These are phyloP conservation scores for Apophysomyces sp. DNA, from an alignment of 371 early-diverging fungal genomes.

Conservation along the genomic window DNA sequence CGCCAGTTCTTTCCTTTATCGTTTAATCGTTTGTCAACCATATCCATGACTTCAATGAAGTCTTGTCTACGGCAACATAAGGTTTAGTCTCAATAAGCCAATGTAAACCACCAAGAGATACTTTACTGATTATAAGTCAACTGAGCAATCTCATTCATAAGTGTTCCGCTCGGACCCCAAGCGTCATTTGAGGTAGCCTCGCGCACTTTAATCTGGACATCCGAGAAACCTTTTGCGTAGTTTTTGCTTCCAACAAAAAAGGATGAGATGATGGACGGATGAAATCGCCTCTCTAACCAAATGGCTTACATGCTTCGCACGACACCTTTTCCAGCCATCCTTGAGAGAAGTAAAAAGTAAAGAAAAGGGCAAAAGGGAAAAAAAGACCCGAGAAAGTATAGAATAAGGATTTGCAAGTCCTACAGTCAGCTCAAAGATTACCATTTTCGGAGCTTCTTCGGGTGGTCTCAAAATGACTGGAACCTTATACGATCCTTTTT, in stretches of 20 bases:
- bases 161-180: conserved; percentile 73
- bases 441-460: background rate
- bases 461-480: background rate
- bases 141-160: conserved; percentile 86
- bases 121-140: conserved; percentile 82
- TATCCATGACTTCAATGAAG: conserved; percentile 94
- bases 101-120: background rate
- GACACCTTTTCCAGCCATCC: conserved; percentile 48
- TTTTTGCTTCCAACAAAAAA: conserved; percentile 75
- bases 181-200: conserved; percentile 92
- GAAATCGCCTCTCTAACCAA: background rate
- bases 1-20: conserved; percentile 97
- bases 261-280: background rate
- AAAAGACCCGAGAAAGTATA: background rate
- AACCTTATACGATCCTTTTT: background rate
- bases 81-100: background rate
- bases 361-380: background rate
- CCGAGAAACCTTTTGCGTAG: conserved; percentile 90
- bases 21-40: conserved; percentile 93
- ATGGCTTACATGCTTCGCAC: conserved; percentile 46
- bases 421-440: background rate
- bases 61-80: conserved; percentile 57
- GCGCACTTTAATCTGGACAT: conserved; percentile 91
- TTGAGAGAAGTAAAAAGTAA: background rate
- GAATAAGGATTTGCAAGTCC: conserved; percentile 2